Conservation (phyloP, 768 basidiomycete genomes). For the Rossbeevera mucosa region DNA sequence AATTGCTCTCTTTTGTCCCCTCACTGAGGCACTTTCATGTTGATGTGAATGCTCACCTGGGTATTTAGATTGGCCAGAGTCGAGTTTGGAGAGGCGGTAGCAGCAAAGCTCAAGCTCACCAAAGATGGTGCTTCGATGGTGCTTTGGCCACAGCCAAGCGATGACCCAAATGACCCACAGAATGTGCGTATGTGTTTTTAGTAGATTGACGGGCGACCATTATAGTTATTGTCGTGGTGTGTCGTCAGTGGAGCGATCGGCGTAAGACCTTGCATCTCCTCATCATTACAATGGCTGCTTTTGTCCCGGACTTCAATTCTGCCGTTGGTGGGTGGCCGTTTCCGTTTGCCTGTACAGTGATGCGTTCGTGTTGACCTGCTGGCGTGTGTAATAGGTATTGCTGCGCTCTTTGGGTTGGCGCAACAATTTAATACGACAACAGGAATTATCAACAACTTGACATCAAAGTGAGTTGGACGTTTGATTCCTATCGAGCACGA, state of each 20-base stretch:
- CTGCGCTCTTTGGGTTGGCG: constrained; percentile 45
- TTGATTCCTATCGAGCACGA: not conserved
- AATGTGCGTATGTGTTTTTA: constrained; percentile 35
- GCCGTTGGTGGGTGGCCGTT: constrained; percentile 37
- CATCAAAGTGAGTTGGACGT: constrained; percentile 34
- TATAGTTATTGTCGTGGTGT: not conserved
- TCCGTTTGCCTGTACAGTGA: not conserved
- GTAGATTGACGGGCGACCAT: not conserved
- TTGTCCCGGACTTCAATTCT: constrained; percentile 53
- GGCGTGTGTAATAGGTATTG: constrained; percentile 37
- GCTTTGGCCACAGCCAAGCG: constrained; percentile 52
- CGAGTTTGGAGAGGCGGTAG: constrained; percentile 47
- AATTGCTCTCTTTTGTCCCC: constrained; percentile 16
- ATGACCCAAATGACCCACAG: constrained; percentile 50
- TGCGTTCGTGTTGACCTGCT: not conserved
- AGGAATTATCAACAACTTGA: constrained; percentile 47
- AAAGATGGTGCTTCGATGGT: constrained; percentile 43
- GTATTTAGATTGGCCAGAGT: constrained; percentile 39
- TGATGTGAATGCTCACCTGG: not conserved
- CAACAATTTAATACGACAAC: constrained; percentile 41
- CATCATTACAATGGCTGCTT: constrained; percentile 48
- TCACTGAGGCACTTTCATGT: not conserved
- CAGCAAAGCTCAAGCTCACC: constrained; percentile 43
- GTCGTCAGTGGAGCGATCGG: constrained; percentile 38
- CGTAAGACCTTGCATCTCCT: constrained; percentile 45